Base-by-base conservation (phyloP, 176 grass and related monocot genomes). In the Neostapfia colusana region DNA sequence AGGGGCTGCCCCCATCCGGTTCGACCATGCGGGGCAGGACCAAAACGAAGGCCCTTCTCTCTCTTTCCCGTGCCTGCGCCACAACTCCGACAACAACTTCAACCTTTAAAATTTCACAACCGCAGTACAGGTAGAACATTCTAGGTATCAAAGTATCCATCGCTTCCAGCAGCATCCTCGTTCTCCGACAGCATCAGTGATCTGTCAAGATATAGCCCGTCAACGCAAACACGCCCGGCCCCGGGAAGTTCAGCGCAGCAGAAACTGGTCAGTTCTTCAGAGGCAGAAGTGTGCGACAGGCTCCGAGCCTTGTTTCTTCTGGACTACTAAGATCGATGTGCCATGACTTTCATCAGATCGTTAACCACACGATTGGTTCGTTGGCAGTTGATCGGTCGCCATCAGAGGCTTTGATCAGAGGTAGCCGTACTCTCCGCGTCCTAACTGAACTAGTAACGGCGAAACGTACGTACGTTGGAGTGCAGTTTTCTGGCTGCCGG, bases 1-100 rank as follows among this genome's bases (percentile, higher is more conserved):
- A 5, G 2, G 6, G 75, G 20, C 38, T 93, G 90, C n/a, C 65
- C 69, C 28, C 61, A 40, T 87, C 79, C 81, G 67, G 26, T 90
- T 35, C 67, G 81, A 90, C n/a, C n/a, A n/a, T n/a, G n/a, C n/a
- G n/a, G n/a, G 31, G 31, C 31, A 31, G 31, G 31, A 31, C 3
- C 31, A 31, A 31, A 31, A 31, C 3, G 2, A 31, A 31, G 31
- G 31, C 31, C 31, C 3, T 31, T 31, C 31, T 31, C 31, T 48
- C 16, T 15, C 10, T 46, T 3, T 46, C 11, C 11, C 14, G n/a
- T n/a, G n/a, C n/a, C n/a, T n/a, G n/a, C n/a, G n/a, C 2, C 15
- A 48, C 45, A 48, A 48, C 2, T 48, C 45, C 5, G 45, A 48
- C 14, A 14, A 48, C 13, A 48, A 16, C 0, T 54, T 56, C n/a